Conservation (phyloP, 2,329 filamentous ascomycete genomes). For the Pseudomassariella vexata region DNA sequence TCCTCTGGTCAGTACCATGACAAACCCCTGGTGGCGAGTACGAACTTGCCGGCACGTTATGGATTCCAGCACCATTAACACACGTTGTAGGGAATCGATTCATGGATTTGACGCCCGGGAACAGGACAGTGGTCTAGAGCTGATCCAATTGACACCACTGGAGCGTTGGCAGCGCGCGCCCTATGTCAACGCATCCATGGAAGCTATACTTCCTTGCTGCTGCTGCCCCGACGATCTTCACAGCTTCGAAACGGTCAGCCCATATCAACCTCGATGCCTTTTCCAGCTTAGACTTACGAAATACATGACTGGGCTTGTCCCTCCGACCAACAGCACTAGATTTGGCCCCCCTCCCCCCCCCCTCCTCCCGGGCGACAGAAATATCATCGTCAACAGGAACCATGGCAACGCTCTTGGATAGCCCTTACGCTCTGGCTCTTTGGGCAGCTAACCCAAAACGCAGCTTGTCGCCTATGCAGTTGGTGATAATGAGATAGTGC, state of each 20-base stretch:
- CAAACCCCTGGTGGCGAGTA: not conserved
- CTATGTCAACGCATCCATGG: slow-evolving; percentile 53
- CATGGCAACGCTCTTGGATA: slow-evolving; percentile 61
- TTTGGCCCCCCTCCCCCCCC: no score
- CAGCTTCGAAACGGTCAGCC: no score
- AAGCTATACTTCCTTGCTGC: slow-evolving; percentile 50
- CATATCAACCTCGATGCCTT: no score
- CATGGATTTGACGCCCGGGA: slow-evolving; percentile 53
- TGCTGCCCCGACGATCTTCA: slow-evolving; percentile 64
- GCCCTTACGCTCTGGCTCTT: slow-evolving; percentile 57
- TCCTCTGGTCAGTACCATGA: no score
- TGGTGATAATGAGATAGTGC: slow-evolving; percentile 70
- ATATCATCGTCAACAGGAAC: slow-evolving; percentile 70
- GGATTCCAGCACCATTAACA: slow-evolving; percentile 49
- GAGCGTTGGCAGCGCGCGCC: slow-evolving; percentile 48
- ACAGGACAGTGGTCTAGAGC: slow-evolving; percentile 69
- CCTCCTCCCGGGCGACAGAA: slow-evolving; percentile 62
- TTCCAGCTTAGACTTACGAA: slow-evolving; percentile 41
- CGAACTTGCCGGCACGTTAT: slow-evolving; percentile 37
- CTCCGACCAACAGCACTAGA: slow-evolving; percentile 67
- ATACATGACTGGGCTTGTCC: slow-evolving; percentile 61
- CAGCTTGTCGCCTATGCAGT: slow-evolving; percentile 66
- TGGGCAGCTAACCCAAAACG: slow-evolving; percentile 73
- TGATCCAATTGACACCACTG: slow-evolving; percentile 62
- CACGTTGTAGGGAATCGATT: slow-evolving; percentile 33